These are phyloP conservation scores for Caryopteris hybrid DNA, from an alignment of 305 asterid genomes.

Conservation along the genomic window DNA sequence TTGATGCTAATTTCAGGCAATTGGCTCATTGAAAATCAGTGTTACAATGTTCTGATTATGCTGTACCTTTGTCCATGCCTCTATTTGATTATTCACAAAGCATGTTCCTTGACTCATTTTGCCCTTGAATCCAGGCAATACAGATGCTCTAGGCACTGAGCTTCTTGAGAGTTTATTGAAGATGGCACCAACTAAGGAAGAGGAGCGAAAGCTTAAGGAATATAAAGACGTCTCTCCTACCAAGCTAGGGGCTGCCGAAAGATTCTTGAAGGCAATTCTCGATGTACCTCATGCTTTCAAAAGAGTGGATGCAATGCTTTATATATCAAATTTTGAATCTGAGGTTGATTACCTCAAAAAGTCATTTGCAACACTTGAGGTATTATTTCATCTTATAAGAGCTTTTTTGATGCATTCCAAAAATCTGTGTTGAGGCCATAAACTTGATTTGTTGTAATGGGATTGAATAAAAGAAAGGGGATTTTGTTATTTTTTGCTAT, in stretches of 20 bases:
- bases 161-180: slow-evolving; percentile 90
- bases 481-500: not conserved
- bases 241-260: slow-evolving; percentile 92
- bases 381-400: slow-evolving; percentile 30
- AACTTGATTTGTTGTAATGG: not conserved
- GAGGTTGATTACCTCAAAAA: slow-evolving; percentile 86
- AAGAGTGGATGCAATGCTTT: slow-evolving; percentile 92
- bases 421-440: not conserved
- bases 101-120: slow-evolving; percentile 7
- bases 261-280: slow-evolving; percentile 80
- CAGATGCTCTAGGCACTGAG: slow-evolving; percentile 75
- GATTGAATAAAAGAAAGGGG: not conserved
- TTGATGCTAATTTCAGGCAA: not conserved
- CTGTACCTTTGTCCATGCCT: not conserved
- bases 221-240: slow-evolving; percentile 70
- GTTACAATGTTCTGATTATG: not conserved
- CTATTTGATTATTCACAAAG: not conserved
- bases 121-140: slow-evolving; percentile 57
- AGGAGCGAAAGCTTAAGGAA: slow-evolving; percentile 77
- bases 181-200: slow-evolving; percentile 97
- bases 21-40: not conserved
- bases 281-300: slow-evolving; percentile 87
- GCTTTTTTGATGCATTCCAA: not conserved
- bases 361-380: slow-evolving; percentile 84
- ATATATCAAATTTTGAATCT: slow-evolving; percentile 74